Evolutionary conservation across 164 flowering plant species (phyloP).

Genomic region (Annona squamosa): DNA sequence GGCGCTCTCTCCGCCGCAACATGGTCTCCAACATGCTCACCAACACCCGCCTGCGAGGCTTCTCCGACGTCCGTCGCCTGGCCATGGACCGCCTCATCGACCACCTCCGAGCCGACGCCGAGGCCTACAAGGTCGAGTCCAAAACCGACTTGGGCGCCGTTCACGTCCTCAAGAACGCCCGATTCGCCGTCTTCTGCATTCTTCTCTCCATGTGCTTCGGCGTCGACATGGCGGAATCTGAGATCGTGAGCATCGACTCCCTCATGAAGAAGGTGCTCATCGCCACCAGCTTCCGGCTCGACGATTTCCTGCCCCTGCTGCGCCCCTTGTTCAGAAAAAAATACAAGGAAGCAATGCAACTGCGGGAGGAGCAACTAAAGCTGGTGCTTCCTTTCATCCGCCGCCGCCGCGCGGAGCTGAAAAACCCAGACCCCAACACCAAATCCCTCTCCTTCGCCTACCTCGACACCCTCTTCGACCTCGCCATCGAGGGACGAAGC

Average conservation of each 20-base stretch:
- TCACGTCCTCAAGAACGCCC: constrained; percentile 64
- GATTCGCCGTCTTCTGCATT: constrained; percentile 79
- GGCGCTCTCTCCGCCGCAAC: constrained; percentile 85
- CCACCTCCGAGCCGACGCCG: constrained; percentile 44
- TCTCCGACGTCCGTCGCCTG: constrained; percentile 27
- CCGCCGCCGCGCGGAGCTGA: constrained; percentile 32
- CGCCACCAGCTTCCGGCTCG: constrained; percentile 56
- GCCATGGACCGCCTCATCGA: constrained; percentile 68
- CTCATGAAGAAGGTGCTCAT: constrained; percentile 65
- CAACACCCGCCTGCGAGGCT: constrained; percentile 46
- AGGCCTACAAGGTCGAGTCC: constrained; percentile 7
- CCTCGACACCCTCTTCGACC: constrained; percentile 76
- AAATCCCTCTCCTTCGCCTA: constrained; percentile 55
- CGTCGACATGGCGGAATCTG: constrained; percentile 61
- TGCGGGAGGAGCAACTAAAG: constrained; percentile 56
- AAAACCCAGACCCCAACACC: constrained; percentile 28
- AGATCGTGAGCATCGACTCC: constrained; percentile 46
- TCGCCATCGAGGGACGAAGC: constrained; percentile 63
- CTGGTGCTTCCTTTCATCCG: constrained; percentile 52
- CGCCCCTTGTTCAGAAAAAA: constrained; percentile 70
- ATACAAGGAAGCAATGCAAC: constrained; percentile 42
- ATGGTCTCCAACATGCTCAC: constrained; percentile 88
- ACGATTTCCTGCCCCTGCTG: constrained; percentile 71
- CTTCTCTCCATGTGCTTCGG: constrained; percentile 86
- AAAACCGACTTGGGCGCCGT: constrained; percentile 35